Conservation (phyloP, 2,329 filamentous ascomycete species). For the Cercospora sp. region DNA sequence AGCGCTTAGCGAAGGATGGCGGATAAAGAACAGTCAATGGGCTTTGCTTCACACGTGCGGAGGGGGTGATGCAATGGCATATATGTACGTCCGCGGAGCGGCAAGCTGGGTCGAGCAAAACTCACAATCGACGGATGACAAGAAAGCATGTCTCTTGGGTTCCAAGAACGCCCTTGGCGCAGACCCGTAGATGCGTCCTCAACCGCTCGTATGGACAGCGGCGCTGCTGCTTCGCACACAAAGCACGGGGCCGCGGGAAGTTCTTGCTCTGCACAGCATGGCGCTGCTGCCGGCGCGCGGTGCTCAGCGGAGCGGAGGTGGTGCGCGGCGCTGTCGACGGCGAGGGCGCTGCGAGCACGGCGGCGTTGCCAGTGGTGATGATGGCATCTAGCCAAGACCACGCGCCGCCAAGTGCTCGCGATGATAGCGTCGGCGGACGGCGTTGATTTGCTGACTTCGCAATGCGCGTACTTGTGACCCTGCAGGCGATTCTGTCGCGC, state of each 20-base stretch:
- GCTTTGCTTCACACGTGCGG: background rate
- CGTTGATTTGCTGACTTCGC: conserved; percentile 3
- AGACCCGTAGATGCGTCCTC: background rate
- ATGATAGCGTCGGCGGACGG: conserved; percentile 9
- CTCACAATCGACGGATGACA: conserved; percentile 17
- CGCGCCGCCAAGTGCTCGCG: conserved; percentile 4
- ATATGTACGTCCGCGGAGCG: conserved; percentile 18
- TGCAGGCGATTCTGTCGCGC: background rate
- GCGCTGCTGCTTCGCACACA: background rate
- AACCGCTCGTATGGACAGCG: background rate
- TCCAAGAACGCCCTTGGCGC: conserved; percentile 27
- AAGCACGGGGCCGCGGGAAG: background rate
- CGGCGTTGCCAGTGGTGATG: conserved; percentile 1
- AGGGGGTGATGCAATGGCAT: conserved; percentile 15
- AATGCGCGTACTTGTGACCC: background rate
- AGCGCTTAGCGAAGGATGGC: conserved; percentile 17
- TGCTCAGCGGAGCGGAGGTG: background rate
- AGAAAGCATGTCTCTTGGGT: conserved; percentile 24
- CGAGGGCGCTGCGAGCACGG: background rate
- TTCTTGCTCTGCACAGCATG: background rate
- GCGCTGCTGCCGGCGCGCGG: background rate
- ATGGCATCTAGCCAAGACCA: background rate
- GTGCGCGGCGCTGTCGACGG: background rate
- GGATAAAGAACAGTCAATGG: conserved; percentile 13
- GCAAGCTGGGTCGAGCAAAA: conserved; percentile 15